Evolutionary conservation across 257 asterid genomes (phyloP), one percentile per base, ranked within the genome.

Genomic region (Solanum piurae): DNA sequence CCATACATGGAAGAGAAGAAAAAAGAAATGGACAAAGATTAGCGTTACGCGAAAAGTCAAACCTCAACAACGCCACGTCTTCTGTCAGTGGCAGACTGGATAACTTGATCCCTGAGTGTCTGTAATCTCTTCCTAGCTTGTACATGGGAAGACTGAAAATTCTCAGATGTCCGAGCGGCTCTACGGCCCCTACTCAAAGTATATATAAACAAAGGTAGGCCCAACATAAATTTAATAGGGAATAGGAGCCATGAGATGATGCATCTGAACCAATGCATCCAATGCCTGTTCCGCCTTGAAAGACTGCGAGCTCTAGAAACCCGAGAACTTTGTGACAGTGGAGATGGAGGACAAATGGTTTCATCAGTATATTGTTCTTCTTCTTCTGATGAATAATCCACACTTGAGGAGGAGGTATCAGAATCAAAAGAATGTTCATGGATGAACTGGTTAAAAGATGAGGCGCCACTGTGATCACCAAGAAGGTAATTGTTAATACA

Each of bases 1-100:
- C 84, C 62, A 13, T 77, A 13, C 62, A 42, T 25, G 21, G 37
- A 77, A 18, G 9, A 77, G 62, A 42, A 76, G 60, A 12, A 52
- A 25, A 77, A 40, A 79, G 29, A 49, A 29, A 14, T 44, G 85
- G 69, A 49, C 12, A 29, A 82, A 82, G 86, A 82, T 64, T 82
- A 27, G 49, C 23, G 21, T 3, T 10, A 52, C 7, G 16, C 21
- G 20, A 29, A 49, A 31, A 18, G 29, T 31, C 86, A 82, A 72
- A 97, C 99, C 99, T 97, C 99, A 89, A 97, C 96, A 88, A 97
- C 93, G 33, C 99, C 98, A 83, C 99, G 99, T 87, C 99, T 95
- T n/a, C 98, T 94, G 82, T 97, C 99, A 83, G 98, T 97, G 87
- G 99, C 94, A 92, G 95, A 92, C 86, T 94, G 98, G 89, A 96